These are phyloP conservation scores for Dactylis glomerata DNA, from an alignment of 176 grass and related monocot species.

Conservation along the genomic window DNA sequence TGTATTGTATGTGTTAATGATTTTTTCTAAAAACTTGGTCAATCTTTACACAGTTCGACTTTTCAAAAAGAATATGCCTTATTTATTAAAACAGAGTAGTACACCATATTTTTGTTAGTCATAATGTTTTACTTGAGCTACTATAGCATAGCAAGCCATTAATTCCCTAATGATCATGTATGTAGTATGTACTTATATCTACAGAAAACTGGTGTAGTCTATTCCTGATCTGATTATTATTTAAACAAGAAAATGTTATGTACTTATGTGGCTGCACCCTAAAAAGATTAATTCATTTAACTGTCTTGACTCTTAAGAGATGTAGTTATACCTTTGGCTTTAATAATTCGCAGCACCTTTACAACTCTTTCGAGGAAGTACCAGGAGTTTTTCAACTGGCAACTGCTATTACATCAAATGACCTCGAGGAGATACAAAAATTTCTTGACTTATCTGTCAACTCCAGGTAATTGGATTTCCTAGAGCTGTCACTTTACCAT, in stretches of 20 bases:
- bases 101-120: not conserved
- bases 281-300: not conserved
- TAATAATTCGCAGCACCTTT: constrained; percentile 71
- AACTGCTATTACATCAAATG: constrained; percentile 93
- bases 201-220: constrained; percentile 6
- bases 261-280: not conserved
- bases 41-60: no score
- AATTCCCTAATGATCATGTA: not conserved
- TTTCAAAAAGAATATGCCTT: no score
- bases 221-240: constrained; percentile 1
- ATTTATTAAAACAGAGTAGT: no score
- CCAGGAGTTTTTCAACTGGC: constrained; percentile 90
- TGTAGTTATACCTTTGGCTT: constrained; percentile 24
- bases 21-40: no score
- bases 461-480: constrained; percentile 59
- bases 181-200: no score
- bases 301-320: constrained; percentile 15
- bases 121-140: not conserved
- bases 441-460: constrained; percentile 94
- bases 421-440: constrained; percentile 97
- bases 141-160: not conserved
- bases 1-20: no score
- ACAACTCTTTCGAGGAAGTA: constrained; percentile 87
- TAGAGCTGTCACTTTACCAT: not conserved
- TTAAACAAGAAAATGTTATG: not conserved